A percentile compares a stretch with the other conserved stretches of the same genome.
Evolutionary conservation across 345 rosid genomes (phyloP).

Genomic region (Boechera divaricarpa): DNA sequence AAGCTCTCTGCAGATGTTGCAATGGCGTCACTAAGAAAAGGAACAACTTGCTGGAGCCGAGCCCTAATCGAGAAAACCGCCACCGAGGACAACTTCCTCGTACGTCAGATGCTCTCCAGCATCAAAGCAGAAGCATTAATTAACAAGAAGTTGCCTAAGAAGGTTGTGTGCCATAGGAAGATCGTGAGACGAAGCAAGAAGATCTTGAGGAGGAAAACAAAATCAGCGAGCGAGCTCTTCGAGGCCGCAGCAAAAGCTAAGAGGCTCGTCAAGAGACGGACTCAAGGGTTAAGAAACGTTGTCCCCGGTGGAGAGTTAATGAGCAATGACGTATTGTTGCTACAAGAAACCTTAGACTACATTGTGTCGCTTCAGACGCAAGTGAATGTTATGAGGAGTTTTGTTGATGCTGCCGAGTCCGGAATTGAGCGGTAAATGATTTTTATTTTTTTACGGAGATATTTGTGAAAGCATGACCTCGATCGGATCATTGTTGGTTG

Average conservation of each 20-base stretch:
- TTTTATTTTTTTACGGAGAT: background rate
- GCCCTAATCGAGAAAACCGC: slow-evolving; percentile 69
- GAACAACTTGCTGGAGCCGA: slow-evolving; percentile 81
- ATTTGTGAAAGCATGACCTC: slow-evolving; percentile 26
- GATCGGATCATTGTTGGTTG: slow-evolving; percentile 29
- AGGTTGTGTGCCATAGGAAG: slow-evolving; percentile 46
- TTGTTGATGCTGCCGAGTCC: slow-evolving; percentile 52
- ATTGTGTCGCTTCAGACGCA: slow-evolving; percentile 75
- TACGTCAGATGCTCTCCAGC: slow-evolving; percentile 54
- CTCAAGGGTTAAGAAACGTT: slow-evolving; percentile 63
- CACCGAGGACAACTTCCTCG: slow-evolving; percentile 47
- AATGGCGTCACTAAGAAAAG: slow-evolving; percentile 75
- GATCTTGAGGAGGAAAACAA: slow-evolving; percentile 53
- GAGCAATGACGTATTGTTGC: slow-evolving; percentile 67
- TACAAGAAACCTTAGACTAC: slow-evolving; percentile 91
- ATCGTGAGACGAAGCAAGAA: slow-evolving; percentile 62
- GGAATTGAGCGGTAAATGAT: slow-evolving; percentile 32
- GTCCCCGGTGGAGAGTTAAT: slow-evolving; percentile 75
- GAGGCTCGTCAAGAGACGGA: slow-evolving; percentile 62
- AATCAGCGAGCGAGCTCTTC: slow-evolving; percentile 28
- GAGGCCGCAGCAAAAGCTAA: slow-evolving; percentile 50
- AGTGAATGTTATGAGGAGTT: slow-evolving; percentile 75
- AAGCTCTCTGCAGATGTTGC: slow-evolving; percentile 89
- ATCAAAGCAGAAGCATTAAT: slow-evolving; percentile 35
- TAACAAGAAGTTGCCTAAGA: slow-evolving; percentile 41